phyloP scores from a whole-genome alignment of 140 eudicot genomes.

The Cichorium intybus region DNA sequence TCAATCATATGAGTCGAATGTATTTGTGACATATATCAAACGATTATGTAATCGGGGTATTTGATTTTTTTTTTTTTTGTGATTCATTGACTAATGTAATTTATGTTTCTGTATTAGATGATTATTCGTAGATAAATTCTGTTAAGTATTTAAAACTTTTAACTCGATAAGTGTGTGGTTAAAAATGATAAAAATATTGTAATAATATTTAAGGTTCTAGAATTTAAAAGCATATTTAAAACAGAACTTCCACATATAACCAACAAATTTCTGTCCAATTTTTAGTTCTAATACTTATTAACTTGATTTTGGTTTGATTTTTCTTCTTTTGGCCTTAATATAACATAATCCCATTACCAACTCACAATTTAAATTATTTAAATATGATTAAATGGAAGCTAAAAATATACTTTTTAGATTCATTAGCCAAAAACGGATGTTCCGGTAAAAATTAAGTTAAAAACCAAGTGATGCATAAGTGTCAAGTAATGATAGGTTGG shows the following conservation, averaged over 20 bases:
- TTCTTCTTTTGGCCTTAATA: neutral
- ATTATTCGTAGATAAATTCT: too few relatives aligned
- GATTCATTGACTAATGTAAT: too few relatives aligned
- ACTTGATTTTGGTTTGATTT: neutral
- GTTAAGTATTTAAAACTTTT: too few relatives aligned
- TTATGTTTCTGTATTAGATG: too few relatives aligned
- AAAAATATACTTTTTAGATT: slow-evolving; percentile 16
- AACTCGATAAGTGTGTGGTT: too few relatives aligned
- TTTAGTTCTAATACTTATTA: neutral
- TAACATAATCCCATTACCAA: slow-evolving; percentile 5
- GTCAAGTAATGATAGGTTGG: slow-evolving; percentile 24
- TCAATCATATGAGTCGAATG: too few relatives aligned
- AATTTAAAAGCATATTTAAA: too few relatives aligned
- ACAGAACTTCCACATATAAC: neutral
- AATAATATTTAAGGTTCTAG: too few relatives aligned
- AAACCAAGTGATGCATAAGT: slow-evolving; percentile 29
- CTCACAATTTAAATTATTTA: neutral
- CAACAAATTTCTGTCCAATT: neutral
- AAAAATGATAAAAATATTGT: too few relatives aligned
- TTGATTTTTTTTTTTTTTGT: too few relatives aligned
- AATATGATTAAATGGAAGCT: neutral
- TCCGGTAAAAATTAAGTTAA: slow-evolving; percentile 5
- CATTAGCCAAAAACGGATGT: slow-evolving; percentile 21
- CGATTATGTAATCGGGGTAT: too few relatives aligned
- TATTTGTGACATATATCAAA: too few relatives aligned